Evolutionary conservation across 108 stramenopile species (phyloP).

Genomic region (Skeletonema potamos): DNA sequence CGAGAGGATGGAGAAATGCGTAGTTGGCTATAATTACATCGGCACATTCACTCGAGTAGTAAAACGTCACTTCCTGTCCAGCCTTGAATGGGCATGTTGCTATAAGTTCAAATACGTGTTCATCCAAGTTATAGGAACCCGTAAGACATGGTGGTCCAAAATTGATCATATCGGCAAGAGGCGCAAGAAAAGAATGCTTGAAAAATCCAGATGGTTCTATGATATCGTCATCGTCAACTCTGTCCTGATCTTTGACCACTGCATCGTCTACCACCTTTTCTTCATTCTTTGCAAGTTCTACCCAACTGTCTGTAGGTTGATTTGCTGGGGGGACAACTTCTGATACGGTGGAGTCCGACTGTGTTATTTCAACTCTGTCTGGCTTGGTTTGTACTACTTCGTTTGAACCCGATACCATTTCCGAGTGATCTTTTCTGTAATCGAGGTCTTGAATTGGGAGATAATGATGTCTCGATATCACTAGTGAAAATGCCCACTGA

Average conservation of each 20-base stretch:
- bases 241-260: background rate
- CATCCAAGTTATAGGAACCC: constrained; percentile 70
- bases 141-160: constrained; percentile 86
- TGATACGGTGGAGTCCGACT: constrained; percentile 31
- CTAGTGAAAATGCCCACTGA: constrained; percentile 86
- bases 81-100: constrained; percentile 69
- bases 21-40: constrained; percentile 81
- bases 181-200: constrained; percentile 80
- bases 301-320: constrained; percentile 52
- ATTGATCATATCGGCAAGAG: constrained; percentile 81
- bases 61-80: constrained; percentile 88
- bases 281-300: constrained; percentile 50
- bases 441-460: constrained; percentile 64
- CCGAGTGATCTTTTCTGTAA: constrained; percentile 2
- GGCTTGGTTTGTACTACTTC: background rate
- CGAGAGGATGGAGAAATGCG: constrained; percentile 73
- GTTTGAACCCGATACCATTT: background rate
- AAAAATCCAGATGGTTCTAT: background rate
- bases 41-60: constrained; percentile 79
- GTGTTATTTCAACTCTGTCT: constrained; percentile 3
- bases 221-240: constrained; percentile 20
- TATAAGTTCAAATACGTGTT: constrained; percentile 69
- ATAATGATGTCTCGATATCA: constrained; percentile 86
- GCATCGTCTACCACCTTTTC: constrained; percentile 52
- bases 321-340: constrained; percentile 45